Evolutionary conservation across 352 stramenopile genomes (phyloP).

Genomic region (Pythium periplocum): DNA sequence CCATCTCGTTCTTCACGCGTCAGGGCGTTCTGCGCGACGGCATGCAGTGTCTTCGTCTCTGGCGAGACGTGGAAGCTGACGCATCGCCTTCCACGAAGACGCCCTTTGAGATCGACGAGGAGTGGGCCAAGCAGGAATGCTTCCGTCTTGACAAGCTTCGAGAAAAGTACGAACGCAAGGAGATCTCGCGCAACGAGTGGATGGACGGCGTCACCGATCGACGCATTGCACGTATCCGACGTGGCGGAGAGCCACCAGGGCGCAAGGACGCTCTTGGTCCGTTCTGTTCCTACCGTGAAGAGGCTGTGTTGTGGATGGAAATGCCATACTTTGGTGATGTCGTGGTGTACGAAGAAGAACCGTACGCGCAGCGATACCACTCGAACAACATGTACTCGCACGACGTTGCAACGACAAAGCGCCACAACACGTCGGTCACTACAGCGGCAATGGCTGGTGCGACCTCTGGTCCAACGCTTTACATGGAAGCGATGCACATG

Average conservation of each 20-base stretch:
- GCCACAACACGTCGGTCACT: conserved; percentile 30
- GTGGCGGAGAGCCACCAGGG: conserved; percentile 67
- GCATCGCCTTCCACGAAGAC: conserved; percentile 55
- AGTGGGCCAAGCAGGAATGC: conserved; percentile 67
- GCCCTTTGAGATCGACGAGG: conserved; percentile 66
- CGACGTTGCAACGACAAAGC: neutral
- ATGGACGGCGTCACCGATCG: conserved; percentile 88
- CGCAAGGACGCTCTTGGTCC: conserved; percentile 62
- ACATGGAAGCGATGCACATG: neutral
- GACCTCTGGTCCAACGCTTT: neutral
- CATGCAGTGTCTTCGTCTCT: conserved; percentile 84
- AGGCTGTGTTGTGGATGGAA: conserved; percentile 82
- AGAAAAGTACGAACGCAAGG: conserved; percentile 87
- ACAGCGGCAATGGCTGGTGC: conserved; percentile 8
- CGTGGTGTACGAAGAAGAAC: conserved; percentile 91
- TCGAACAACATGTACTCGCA: neutral
- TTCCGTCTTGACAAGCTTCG: conserved; percentile 84
- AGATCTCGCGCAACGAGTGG: conserved; percentile 86
- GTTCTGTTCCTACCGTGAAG: conserved; percentile 78
- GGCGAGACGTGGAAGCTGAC: conserved; percentile 64
- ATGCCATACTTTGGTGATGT: conserved; percentile 90
- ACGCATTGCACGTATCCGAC: conserved; percentile 78
- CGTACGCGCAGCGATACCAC: conserved; percentile 73
- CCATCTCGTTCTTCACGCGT: conserved; percentile 84
- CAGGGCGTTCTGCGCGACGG: conserved; percentile 82